A percentile compares a stretch with the other conserved stretches of the same genome.
Conservation (phyloP, 495 filamentous ascomycete genomes). For the Pseudomonodictys pantanalensis region DNA sequence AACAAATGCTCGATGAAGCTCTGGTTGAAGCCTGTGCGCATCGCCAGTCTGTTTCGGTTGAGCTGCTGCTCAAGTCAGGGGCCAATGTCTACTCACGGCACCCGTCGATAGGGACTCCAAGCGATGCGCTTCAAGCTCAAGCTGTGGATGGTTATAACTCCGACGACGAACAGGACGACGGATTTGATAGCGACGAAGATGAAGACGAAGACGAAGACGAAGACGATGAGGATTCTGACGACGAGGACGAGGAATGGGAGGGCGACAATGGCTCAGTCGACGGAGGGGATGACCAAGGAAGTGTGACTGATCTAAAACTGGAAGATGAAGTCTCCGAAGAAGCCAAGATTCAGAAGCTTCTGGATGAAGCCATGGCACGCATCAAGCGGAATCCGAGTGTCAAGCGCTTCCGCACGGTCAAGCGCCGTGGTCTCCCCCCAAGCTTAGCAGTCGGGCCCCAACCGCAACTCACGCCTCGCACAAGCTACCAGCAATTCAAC, state of each 20-base stretch:
- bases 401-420: constrained; percentile 13
- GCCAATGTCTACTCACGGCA: constrained; percentile 18
- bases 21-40: constrained; percentile 13
- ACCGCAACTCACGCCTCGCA: background rate
- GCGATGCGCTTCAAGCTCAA: constrained; percentile 11
- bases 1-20: constrained; percentile 21
- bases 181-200: constrained; percentile 5
- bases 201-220: constrained; percentile 16
- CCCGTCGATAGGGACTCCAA: constrained; percentile 7
- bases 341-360: constrained; percentile 23
- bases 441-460: constrained; percentile 1
- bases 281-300: constrained; percentile 1
- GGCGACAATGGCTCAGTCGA: constrained; percentile 2
- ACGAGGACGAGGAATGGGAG: background rate
- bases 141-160: constrained; percentile 8
- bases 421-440: constrained; percentile 1
- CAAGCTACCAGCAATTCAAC: background rate
- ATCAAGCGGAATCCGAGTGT: constrained; percentile 25
- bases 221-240: constrained; percentile 11
- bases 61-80: constrained; percentile 17
- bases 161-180: constrained; percentile 15
- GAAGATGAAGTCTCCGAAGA: constrained; percentile 20
- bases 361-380: constrained; percentile 18
- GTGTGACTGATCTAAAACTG: constrained; percentile 16
- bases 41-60: constrained; percentile 5